These are phyloP conservation scores for Arthrinium phaeospermum DNA, from an alignment of 2,329 filamentous ascomycete genomes.

Conservation along the genomic window DNA sequence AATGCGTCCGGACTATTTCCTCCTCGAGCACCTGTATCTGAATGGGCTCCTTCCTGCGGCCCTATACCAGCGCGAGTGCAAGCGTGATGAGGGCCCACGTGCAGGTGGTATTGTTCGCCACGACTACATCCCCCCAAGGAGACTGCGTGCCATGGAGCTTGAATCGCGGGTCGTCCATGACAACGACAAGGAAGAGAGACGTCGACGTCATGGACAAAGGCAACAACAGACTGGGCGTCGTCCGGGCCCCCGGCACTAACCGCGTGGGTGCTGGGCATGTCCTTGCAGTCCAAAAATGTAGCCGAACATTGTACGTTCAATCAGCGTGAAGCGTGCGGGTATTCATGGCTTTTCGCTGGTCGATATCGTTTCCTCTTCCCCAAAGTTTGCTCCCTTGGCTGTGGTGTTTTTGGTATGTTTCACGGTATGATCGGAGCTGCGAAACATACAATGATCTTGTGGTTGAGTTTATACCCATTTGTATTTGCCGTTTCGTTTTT, in stretches of 20 bases:
- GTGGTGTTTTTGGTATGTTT: background rate
- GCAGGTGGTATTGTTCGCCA: background rate
- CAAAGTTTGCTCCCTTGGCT: background rate
- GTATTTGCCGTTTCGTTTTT: background rate
- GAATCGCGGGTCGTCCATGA: background rate
- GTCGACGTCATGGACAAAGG: background rate
- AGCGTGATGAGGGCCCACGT: background rate
- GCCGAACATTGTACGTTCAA: background rate
- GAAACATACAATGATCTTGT: background rate
- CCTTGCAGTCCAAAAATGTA: background rate
- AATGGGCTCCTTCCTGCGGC: conserved; percentile 24
- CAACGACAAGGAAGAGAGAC: background rate
- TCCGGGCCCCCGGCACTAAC: background rate
- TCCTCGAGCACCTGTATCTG: conserved; percentile 70
- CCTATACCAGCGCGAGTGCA: conserved; percentile 18
- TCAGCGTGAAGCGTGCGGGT: background rate
- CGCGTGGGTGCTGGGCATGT: background rate
- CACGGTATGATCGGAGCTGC: background rate
- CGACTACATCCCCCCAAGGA: background rate
- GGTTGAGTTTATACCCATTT: background rate
- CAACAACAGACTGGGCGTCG: background rate
- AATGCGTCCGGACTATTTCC: conserved; percentile 89
- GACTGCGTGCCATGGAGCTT: background rate
- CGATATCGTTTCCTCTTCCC: background rate
- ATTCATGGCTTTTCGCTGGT: background rate